Conservation (phyloP, 352 stramenopile genomes). For the Phytophthora meadii region DNA sequence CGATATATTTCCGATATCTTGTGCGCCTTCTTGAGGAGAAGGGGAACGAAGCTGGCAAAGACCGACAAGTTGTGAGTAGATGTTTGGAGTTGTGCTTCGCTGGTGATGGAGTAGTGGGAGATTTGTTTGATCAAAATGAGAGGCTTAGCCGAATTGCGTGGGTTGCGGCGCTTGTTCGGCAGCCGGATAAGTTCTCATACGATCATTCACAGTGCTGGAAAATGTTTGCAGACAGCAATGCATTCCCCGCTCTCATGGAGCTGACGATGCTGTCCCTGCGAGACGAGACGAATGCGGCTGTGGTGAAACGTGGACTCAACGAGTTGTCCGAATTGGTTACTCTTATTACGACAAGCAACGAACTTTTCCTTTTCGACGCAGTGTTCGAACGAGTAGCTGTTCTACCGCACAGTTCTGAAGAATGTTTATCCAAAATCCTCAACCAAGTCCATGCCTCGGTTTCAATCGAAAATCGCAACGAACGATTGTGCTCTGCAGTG, state of each 20-base stretch:
- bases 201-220: conserved; percentile 66
- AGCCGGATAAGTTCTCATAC: conserved; percentile 56
- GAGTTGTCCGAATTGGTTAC: conserved; percentile 58
- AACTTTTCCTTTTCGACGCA: conserved; percentile 46
- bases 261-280: conserved; percentile 53
- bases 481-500: conserved; percentile 61
- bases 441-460: conserved; percentile 54
- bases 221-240: conserved; percentile 59
- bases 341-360: conserved; percentile 51
- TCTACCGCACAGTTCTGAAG: conserved; percentile 33
- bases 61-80: conserved; percentile 58
- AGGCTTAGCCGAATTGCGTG: conserved; percentile 38
- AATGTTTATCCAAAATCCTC: conserved; percentile 57
- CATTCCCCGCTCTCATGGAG: conserved; percentile 56
- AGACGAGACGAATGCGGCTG: conserved; percentile 3
- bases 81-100: conserved; percentile 75
- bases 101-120: conserved; percentile 46
- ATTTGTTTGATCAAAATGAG: conserved; percentile 58
- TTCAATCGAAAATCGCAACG: conserved; percentile 49
- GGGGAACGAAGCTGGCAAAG: conserved; percentile 45
- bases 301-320: conserved; percentile 31
- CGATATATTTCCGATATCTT: conserved; percentile 78
- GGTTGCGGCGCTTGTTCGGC: conserved; percentile 55
- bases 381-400: conserved; percentile 50
- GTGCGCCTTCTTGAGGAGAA: conserved; percentile 69